Evolutionary conservation across 495 filamentous ascomycete genomes (phyloP).

Genomic region (Extremus antarcticus): DNA sequence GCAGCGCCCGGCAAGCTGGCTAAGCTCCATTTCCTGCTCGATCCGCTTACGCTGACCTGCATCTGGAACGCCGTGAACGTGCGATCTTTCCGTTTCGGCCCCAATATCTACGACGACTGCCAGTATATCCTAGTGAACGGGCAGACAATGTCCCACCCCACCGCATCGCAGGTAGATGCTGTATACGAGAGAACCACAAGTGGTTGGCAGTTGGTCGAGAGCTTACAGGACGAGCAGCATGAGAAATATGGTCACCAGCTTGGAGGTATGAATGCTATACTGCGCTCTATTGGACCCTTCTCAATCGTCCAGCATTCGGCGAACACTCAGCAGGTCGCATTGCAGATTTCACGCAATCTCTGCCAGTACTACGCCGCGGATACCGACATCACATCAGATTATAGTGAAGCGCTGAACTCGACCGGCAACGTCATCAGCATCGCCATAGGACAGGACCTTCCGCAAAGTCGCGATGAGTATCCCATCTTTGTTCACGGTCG

Average conservation of each 20-base stretch:
- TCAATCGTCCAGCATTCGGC: conserved; percentile 28
- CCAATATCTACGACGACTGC: conserved; percentile 2
- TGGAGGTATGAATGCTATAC: conserved; percentile 42
- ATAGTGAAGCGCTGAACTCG: conserved; percentile 2
- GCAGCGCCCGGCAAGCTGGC: conserved; percentile 35
- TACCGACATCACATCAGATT: conserved; percentile 31
- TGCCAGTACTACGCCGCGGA: conserved; percentile 50
- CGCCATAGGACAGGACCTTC: conserved; percentile 17
- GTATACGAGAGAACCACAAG: background rate
- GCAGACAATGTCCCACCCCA: background rate
- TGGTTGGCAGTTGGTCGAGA: background rate
- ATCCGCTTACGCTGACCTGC: conserved; percentile 4
- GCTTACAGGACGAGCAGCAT: background rate
- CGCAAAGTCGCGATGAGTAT: background rate
- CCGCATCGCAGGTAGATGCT: background rate
- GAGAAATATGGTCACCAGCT: conserved; percentile 33
- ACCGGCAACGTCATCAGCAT: conserved; percentile 27
- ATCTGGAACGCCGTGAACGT: conserved; percentile 1
- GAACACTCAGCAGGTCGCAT: conserved; percentile 28
- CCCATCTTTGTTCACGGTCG: too few species aligned
- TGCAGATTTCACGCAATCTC: conserved; percentile 49
- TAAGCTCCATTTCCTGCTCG: conserved; percentile 16
- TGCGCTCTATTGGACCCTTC: conserved; percentile 37
- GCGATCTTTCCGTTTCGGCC: background rate
- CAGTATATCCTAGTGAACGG: background rate